A percentile compares a stretch with the other conserved stretches of the same genome.
phyloP scores from a whole-genome alignment of 768 basidiomycete species.

The Boletus reticulatus region DNA sequence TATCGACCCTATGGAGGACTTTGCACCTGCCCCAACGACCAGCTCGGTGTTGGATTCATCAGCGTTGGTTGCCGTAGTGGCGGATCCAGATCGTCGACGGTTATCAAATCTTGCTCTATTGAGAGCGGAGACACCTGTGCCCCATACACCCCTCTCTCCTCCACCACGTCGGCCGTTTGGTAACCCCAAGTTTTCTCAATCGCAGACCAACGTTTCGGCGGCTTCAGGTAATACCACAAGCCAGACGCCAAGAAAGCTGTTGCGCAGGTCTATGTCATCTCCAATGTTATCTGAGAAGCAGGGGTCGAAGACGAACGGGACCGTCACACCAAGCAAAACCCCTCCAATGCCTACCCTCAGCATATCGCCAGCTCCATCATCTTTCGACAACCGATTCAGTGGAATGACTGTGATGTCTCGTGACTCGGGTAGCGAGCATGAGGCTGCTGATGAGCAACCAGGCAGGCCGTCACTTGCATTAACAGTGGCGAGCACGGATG shows the following conservation, averaged over 20 bases:
- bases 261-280: constrained; percentile 55
- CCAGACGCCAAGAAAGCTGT: constrained; percentile 16
- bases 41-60: constrained; percentile 6
- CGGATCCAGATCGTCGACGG: constrained; percentile 34
- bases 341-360: constrained; percentile 42
- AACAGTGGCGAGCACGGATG: constrained; percentile 40
- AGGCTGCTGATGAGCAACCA: constrained; percentile 23
- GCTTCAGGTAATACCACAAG: neutral
- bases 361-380: constrained; percentile 29
- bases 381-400: constrained; percentile 26
- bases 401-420: constrained; percentile 22
- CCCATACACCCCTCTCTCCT: constrained; percentile 60
- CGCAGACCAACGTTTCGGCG: constrained; percentile 50
- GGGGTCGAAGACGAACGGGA: constrained; percentile 31
- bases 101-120: constrained; percentile 45
- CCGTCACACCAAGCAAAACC: constrained; percentile 34
- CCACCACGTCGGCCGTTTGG: constrained; percentile 53
- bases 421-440: constrained; percentile 42
- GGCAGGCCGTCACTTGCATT: constrained; percentile 49
- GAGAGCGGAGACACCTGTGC: constrained; percentile 67
- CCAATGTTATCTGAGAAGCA: constrained; percentile 49
- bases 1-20: constrained; percentile 33
- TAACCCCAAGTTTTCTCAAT: constrained; percentile 49
- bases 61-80: constrained; percentile 15
- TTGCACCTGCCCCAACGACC: constrained; percentile 17